A percentile compares a stretch with the other conserved stretches of the same genome.
These are phyloP conservation scores for Podila epicladia DNA, from an alignment of 192 early-diverging fungal species.

Conservation along the genomic window DNA sequence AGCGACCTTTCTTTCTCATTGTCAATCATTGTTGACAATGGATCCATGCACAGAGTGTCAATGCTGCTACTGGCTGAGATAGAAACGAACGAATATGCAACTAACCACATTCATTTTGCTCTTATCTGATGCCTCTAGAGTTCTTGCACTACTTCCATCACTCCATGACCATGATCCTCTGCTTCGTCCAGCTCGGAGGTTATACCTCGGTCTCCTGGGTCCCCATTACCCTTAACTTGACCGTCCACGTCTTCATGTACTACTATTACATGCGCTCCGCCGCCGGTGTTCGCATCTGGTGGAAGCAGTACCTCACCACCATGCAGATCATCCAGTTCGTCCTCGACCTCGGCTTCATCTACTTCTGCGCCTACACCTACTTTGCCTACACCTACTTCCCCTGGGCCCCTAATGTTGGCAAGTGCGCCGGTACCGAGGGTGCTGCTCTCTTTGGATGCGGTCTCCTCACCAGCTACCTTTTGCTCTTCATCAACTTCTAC, in stretches of 20 bases:
- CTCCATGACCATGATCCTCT: slow-evolving; percentile 85
- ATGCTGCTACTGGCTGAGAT: too few species aligned
- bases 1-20: neutral
- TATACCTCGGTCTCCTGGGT: slow-evolving; percentile 79
- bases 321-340: slow-evolving; percentile 90
- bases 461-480: slow-evolving; percentile 79
- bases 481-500: slow-evolving; percentile 90
- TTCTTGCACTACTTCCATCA: slow-evolving; percentile 94
- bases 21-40: neutral
- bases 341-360: slow-evolving; percentile 84
- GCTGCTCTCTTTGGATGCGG: slow-evolving; percentile 83
- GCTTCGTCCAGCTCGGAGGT: slow-evolving; percentile 81
- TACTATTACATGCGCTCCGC: slow-evolving; percentile 84
- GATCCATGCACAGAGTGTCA: too few species aligned
- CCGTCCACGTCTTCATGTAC: slow-evolving; percentile 90
- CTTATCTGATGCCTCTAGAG: slow-evolving; percentile 51
- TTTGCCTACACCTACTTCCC: slow-evolving; percentile 70
- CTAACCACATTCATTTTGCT: neutral
- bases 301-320: slow-evolving; percentile 91
- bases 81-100: neutral
- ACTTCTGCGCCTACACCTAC: slow-evolving; percentile 85
- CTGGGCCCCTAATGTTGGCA: slow-evolving; percentile 64
- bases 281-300: slow-evolving; percentile 81
- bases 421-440: slow-evolving; percentile 75
- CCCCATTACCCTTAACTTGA: slow-evolving; percentile 81